Evolutionary conservation across 78 protist genomes (phyloP).

Genomic region (Polysphondylium violaceum): DNA sequence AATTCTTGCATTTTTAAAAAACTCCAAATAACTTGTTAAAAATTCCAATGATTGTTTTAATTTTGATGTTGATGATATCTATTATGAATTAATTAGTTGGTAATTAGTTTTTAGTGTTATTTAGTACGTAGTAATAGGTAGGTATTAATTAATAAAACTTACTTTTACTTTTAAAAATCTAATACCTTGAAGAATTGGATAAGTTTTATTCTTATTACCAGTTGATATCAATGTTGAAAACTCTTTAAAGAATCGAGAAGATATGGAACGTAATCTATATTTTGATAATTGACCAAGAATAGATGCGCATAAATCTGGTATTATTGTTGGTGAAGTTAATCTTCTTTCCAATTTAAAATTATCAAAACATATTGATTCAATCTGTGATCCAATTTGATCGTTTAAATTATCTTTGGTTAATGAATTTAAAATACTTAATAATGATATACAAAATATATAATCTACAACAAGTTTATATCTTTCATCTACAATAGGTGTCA

Average conservation of each 20-base stretch:
- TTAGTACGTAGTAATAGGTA: neutral
- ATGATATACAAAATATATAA: constrained; percentile 65
- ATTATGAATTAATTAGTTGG: too few relatives aligned
- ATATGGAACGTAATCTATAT: constrained; percentile 36
- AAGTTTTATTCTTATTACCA: constrained; percentile 15
- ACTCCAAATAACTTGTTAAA: constrained; percentile 40
- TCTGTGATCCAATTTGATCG: constrained; percentile 47
- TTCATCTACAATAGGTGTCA: constrained; percentile 65
- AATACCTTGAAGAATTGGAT: constrained; percentile 61
- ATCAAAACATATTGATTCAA: constrained; percentile 69
- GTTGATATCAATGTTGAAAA: constrained; percentile 50
- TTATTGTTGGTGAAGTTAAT: constrained; percentile 16
- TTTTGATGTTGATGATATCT: constrained; percentile 70
- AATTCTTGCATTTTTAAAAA: constrained; percentile 58
- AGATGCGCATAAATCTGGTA: constrained; percentile 70
- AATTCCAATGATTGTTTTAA: constrained; percentile 76
- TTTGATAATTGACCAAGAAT: constrained; percentile 64
- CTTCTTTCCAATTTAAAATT: constrained; percentile 48
- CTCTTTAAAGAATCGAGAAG: constrained; percentile 65
- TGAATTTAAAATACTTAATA: constrained; percentile 32
- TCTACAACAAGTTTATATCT: constrained; percentile 75
- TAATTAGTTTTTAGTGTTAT: too few relatives aligned
- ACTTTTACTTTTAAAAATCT: constrained; percentile 69
- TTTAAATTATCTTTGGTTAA: constrained; percentile 54
- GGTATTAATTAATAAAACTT: constrained; percentile 10